These are phyloP conservation scores for Mikania micrantha DNA, from an alignment of 129 eudicot genomes.

Conservation along the genomic window DNA sequence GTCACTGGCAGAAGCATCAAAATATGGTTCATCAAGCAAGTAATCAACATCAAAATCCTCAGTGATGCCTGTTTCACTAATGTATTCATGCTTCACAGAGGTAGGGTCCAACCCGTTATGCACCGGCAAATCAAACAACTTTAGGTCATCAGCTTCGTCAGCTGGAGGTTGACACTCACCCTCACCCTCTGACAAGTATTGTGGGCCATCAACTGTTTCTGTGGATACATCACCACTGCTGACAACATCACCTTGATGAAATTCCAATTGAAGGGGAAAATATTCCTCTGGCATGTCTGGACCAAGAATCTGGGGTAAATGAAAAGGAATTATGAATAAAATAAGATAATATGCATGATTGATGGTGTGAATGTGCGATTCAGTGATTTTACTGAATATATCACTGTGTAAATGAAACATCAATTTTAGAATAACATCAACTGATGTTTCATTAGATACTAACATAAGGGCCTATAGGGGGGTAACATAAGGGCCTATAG, in stretches of 20 bases:
- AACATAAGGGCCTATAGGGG: neutral
- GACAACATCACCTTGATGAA: conserved; percentile 27
- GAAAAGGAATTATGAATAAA: neutral
- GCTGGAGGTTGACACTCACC: conserved; percentile 20
- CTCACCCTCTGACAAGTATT: conserved; percentile 14
- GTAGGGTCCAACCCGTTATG: conserved; percentile 29
- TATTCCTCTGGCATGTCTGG: conserved; percentile 29
- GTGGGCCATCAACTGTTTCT: conserved; percentile 25
- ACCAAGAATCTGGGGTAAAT: conserved; percentile 50
- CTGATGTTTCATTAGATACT: neutral
- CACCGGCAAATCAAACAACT: conserved; percentile 38
- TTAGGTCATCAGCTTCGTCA: conserved; percentile 32
- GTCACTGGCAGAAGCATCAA: conserved; percentile 36
- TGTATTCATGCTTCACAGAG: conserved; percentile 52
- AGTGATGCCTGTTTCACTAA: conserved; percentile 37
- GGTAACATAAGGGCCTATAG: neutral
- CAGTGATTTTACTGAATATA: neutral
- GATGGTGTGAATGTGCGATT: neutral
- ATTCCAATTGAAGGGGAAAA: conserved; percentile 35
- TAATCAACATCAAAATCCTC: conserved; percentile 38
- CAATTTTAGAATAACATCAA: neutral
- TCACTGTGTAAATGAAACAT: neutral
- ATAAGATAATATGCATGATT: neutral
- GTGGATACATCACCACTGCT: conserved; percentile 22
- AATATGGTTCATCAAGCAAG: conserved; percentile 52